phyloP scores from a whole-genome alignment of 78 protist species.

The Guillardia theta region DNA sequence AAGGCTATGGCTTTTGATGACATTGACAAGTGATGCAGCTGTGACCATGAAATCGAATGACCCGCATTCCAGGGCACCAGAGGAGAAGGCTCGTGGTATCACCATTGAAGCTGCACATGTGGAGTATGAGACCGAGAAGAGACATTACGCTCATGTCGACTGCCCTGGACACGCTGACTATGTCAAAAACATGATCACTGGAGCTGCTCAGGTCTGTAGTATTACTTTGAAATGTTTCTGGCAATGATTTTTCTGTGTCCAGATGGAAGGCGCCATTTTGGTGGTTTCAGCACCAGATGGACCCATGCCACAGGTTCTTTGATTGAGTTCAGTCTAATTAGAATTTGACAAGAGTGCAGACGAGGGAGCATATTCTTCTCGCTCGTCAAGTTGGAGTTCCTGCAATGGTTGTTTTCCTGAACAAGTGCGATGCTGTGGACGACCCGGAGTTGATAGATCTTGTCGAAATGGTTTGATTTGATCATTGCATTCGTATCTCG shows the following conservation, averaged over 20 bases:
- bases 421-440: constrained; percentile 82
- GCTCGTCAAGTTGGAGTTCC: constrained; percentile 86
- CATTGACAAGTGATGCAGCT: neutral
- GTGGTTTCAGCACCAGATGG: constrained; percentile 86
- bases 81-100: constrained; percentile 92
- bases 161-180: constrained; percentile 96
- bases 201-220: constrained; percentile 43
- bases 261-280: constrained; percentile 95
- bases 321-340: no score
- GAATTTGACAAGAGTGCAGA: no score
- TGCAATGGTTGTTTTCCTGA: constrained; percentile 85
- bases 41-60: neutral
- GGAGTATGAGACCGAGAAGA: constrained; percentile 72
- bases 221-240: neutral
- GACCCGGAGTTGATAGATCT: constrained; percentile 89
- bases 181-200: constrained; percentile 97
- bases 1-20: constrained; percentile 15
- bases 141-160: constrained; percentile 95
- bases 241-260: constrained; percentile 21
- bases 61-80: constrained; percentile 39
- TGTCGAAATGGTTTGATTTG: constrained; percentile 93
- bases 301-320: no score
- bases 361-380: constrained; percentile 92
- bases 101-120: constrained; percentile 88
- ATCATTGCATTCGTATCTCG: neutral